phyloP scores from a whole-genome alignment of 352 stramenopile genomes.

The Globisporangium barbulae region DNA sequence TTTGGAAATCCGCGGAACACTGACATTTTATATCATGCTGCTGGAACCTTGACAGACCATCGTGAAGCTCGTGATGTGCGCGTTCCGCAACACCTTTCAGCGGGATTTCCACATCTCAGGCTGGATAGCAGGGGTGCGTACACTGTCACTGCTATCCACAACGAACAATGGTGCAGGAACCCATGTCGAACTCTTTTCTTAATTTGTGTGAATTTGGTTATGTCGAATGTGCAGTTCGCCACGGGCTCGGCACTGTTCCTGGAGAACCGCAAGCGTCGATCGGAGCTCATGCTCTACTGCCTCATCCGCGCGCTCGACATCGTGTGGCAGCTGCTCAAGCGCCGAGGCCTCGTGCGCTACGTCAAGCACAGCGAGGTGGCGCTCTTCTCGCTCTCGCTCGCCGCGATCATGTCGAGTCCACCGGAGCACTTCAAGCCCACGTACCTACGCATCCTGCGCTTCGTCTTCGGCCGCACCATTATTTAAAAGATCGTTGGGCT shows the following conservation, averaged over 20 bases:
- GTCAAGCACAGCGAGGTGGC: conserved; percentile 71
- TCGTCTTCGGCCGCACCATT: conserved; percentile 78
- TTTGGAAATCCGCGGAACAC: not conserved
- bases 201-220: not conserved
- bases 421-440: conserved; percentile 82
- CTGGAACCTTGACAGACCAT: conserved; percentile 32
- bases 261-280: conserved; percentile 78
- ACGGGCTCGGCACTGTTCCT: conserved; percentile 67
- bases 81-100: conserved; percentile 67
- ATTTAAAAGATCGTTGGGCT: conserved; percentile 33
- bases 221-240: conserved; percentile 30
- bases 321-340: conserved; percentile 76
- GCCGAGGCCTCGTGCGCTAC: conserved; percentile 63
- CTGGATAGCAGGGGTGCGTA: conserved; percentile 54
- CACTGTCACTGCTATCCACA: not conserved
- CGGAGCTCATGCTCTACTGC: conserved; percentile 86
- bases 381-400: conserved; percentile 84
- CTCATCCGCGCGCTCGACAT: conserved; percentile 72
- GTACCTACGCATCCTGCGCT: conserved; percentile 76
- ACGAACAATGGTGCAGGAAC: not conserved
- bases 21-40: not conserved
- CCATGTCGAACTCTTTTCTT: not conserved
- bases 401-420: conserved; percentile 80
- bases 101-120: conserved; percentile 45
- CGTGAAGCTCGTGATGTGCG: conserved; percentile 74